Evolutionary conservation across 305 asterid genomes (phyloP).

Genomic region (Solanum hybrid): DNA sequence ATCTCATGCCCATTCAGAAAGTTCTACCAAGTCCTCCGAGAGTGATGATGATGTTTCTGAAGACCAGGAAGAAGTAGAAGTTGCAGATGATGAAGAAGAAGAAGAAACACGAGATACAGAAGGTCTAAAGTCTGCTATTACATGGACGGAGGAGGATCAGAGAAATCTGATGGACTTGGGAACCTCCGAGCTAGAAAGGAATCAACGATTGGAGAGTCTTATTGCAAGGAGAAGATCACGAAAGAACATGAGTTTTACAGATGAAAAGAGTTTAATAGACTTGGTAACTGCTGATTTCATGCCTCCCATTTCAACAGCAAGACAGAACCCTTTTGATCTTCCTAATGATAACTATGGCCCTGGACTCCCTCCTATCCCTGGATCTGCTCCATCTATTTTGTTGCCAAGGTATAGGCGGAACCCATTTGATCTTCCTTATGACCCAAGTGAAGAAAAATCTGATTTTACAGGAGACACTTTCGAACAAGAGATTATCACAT

Average conservation of each 20-base stretch:
- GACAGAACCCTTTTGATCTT: conserved; percentile 71
- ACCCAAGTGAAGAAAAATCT: conserved; percentile 74
- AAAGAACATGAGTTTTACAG: conserved; percentile 35
- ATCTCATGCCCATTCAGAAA: conserved; percentile 46
- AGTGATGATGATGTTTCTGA: conserved; percentile 41
- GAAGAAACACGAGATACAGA: conserved; percentile 51
- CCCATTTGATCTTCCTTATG: conserved; percentile 89
- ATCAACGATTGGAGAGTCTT: conserved; percentile 76
- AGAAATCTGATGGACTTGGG: conserved; percentile 92
- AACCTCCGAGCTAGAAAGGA: conserved; percentile 84
- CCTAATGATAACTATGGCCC: conserved; percentile 40
- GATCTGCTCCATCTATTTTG: conserved; percentile 92
- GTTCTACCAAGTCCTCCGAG: conserved; percentile 25
- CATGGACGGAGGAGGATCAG: conserved; percentile 94
- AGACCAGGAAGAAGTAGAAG: conserved; percentile 40
- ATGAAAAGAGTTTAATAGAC: conserved; percentile 70
- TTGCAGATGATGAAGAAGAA: conserved; percentile 55
- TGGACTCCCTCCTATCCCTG: conserved; percentile 79
- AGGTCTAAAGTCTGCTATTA: conserved; percentile 51
- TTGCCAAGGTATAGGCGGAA: conserved; percentile 53
- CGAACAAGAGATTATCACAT: conserved; percentile 44
- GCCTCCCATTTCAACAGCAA: conserved; percentile 61
- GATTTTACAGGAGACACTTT: conserved; percentile 55
- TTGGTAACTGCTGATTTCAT: conserved; percentile 49
- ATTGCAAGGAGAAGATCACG: conserved; percentile 76